Evolutionary conservation across 352 stramenopile genomes (phyloP).

Genomic region (Phytophthora podocarpi): DNA sequence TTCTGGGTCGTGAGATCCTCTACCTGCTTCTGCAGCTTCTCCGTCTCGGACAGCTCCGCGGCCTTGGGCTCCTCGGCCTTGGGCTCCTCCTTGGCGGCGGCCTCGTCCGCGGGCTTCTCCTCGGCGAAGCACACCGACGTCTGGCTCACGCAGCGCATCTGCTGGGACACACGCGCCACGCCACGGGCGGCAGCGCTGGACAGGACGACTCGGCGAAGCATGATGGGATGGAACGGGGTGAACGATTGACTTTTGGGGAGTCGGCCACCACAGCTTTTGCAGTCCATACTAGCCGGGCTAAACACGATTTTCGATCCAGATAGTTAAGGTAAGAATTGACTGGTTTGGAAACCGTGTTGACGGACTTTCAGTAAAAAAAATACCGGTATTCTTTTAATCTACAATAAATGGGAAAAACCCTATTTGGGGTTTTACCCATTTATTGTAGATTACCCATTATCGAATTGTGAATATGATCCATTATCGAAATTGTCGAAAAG

Average conservation of each 20-base stretch:
- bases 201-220: constrained; percentile 72
- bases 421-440: too few species aligned
- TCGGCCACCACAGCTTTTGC: not conserved
- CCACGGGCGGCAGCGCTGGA: constrained; percentile 41
- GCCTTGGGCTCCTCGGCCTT: constrained; percentile 15
- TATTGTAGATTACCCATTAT: not conserved
- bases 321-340: too few species aligned
- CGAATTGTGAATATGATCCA: not conserved
- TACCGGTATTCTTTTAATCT: too few species aligned
- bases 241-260: not conserved
- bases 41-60: constrained; percentile 33
- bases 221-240: constrained; percentile 6
- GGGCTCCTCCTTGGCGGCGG: constrained; percentile 13
- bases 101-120: constrained; percentile 51
- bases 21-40: constrained; percentile 67
- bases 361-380: too few species aligned
- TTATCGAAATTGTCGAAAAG: too few species aligned
- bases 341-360: too few species aligned
- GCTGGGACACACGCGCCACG: constrained; percentile 42
- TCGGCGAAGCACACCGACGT: constrained; percentile 48
- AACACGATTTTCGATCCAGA: too few species aligned
- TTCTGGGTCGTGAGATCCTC: constrained; percentile 75
- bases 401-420: too few species aligned
- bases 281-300: too few species aligned
- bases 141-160: constrained; percentile 55